Base-by-base conservation (phyloP, 257 asterid genomes). In the Ilex aquifolium region DNA sequence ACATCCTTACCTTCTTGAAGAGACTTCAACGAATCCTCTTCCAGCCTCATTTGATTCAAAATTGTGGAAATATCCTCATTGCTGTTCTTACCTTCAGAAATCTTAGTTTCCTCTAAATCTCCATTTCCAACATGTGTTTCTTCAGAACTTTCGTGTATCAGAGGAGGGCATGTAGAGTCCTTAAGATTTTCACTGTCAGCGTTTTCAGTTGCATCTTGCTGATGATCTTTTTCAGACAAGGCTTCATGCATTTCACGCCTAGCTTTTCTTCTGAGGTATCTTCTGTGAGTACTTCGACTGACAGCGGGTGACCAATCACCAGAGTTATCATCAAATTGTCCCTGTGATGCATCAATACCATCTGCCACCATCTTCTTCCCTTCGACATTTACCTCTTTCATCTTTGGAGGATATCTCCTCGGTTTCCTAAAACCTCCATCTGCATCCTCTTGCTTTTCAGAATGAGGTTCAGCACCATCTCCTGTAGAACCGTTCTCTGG, bases 271-370 rank as follows among this genome's bases (percentile, higher is more conserved):
- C 99, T 82, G 65, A 87, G 88, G 68, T 53, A 93, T 75, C 95
- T 88, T 74, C 97, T 84, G 62, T 82, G 96, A 62, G 97, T 90
- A 67, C 95, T 93, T 53, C 97, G 88, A 74, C 95, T 74, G 44
- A 90, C 97, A 63, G 97, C 96, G 49, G 99, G 99, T 13, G 30
- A 66, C 97, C 96, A 93, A 65, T 90, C 97, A 46, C 83, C 95
- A 60, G 82, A 71, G 60, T 78, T 68, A 42, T 75, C 87, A 57
- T 80, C 91, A 75, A 60, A 40, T 70, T 85, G 89, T 56, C 97
- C 97, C 68, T 70, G 79, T 32, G 99, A 82, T 31, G 99, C 99
- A 80, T 93, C 99, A 70, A 90, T 62, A 65, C 99, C 99, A 61
- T 72, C 84, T 30, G 79, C 95, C 74, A 90, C 95, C 87, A 79